Percentiles rank a stretch among this genome's conserved stretches.
Conservation (phyloP, 345 rosid species). For the Nasturtium officinale region DNA sequence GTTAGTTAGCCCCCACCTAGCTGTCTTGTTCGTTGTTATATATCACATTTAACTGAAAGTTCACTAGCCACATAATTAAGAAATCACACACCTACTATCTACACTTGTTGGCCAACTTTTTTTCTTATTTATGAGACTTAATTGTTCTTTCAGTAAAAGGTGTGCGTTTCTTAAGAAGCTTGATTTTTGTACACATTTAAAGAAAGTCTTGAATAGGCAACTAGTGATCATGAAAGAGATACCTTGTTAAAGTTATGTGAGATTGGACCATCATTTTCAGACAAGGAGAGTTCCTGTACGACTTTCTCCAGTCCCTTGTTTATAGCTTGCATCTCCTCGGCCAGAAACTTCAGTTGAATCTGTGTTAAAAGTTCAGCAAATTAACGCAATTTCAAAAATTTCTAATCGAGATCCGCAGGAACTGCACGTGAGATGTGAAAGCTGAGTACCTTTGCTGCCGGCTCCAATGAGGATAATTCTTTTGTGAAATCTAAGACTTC, state of each 20-base stretch:
- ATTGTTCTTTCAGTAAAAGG: constrained; percentile 12
- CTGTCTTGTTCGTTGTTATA: background rate
- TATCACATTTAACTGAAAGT: background rate
- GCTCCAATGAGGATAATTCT: constrained; percentile 68
- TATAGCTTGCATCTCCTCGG: constrained; percentile 98
- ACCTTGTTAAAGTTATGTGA: constrained; percentile 78
- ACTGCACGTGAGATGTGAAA: constrained; percentile 1
- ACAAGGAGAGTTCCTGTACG: constrained; percentile 75
- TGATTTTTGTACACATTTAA: background rate
- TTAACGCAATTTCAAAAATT: background rate
- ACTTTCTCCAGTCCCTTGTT: constrained; percentile 95
- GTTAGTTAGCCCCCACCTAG: background rate
- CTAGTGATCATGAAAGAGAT: constrained; percentile 14
- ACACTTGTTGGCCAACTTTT: background rate
- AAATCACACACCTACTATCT: constrained; percentile 4
- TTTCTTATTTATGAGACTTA: background rate
- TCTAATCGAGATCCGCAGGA: background rate
- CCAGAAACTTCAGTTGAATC: constrained; percentile 92
- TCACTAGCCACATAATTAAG: background rate
- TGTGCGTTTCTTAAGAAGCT: background rate
- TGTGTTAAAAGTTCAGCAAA: constrained; percentile 41
- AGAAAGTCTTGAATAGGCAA: constrained; percentile 5
- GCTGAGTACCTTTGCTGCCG: constrained; percentile 68
- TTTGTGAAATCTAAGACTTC: constrained; percentile 80
- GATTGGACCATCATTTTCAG: constrained; percentile 84